Evolutionary conservation across 2,329 filamentous ascomycete genomes (phyloP), one percentile per base, ranked within the genome.

Genomic region (Pestalotiopsis sp.): DNA sequence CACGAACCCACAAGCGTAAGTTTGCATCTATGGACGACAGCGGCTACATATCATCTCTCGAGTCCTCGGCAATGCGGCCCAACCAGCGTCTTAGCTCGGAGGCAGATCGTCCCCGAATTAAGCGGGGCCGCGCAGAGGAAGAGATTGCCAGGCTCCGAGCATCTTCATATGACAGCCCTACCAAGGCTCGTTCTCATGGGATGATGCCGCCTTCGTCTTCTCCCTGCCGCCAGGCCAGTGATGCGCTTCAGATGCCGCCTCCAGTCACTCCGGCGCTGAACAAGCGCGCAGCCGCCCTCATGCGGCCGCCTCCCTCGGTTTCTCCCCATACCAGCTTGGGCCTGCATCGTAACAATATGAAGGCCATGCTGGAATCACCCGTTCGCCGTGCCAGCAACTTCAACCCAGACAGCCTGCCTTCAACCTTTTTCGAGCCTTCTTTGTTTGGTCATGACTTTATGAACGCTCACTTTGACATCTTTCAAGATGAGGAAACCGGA

Each of bases 21-120:
- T 89, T 92, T 75, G 88, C 89, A 38, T 91, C 92, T 13, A 91
- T 97, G 84, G 77, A 89, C 76, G 96, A 99, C 80, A 98, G 95
- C 78, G 96, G 96, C 56, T 99, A 98, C 81, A 97, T 97, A 78
- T 98, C 96, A 1, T 98, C 95, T 0, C 87, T 98, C 20, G 95
- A 98, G 74, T 98, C 96, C 2, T 98, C 96, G 0, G 94, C 88
- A 14, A 88, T 94, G 78, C 89, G 95, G 69, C 90, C 92, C 62
- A 90, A 91, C 71, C 87, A 89, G 72, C 85, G 88, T 70, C 85
- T 94, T 58, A 94, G 91, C 4, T 95, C 94, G 0, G 94, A 97
- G 75, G 88, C 91, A 66, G 92, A 94, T 74, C 90, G 91, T n/a
- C 92, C 92, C 64, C 89, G 90, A 67, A 91, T 94, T 75, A 97